Base-by-base conservation (phyloP, 1,139 yeast genomes). In the Spencermartinsiella ligniputridi region DNA sequence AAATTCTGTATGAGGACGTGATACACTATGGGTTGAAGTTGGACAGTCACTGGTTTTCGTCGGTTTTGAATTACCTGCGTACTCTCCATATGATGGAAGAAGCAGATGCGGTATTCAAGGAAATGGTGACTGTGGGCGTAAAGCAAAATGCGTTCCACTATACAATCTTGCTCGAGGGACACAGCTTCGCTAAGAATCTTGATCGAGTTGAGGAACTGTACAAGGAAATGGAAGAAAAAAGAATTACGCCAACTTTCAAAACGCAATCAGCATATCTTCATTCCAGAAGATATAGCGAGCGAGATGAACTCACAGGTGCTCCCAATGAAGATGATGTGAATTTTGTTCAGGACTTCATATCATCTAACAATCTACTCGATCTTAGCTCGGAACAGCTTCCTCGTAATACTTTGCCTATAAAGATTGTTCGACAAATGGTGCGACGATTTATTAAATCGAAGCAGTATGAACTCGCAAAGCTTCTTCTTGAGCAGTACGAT, bases 41-140 rank as follows among this genome's bases (percentile, higher is more conserved):
- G 2, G 66, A 62, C 40, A 46, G 45, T 2, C 48, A 49, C 22
- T 65, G 61, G 57, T 55, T 52, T 33, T 46, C 57, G 1, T 50
- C 55, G 8, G 24, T 57, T 44, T 52, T 65, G 36, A 40, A 47
- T 25, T 58, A 50, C 36, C 48, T 55, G 13, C 39, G 52, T 11
- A 47, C 48, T 12, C 32, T 35, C 2, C 46, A 47, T 6, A 39
- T 54, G 13, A 25, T 51, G 16, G 42, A 36, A 3, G 16, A 42
- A 25, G 63, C 61, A 2, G 54, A 52, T 36, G 35, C 25, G 12
- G 39, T 51, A 1, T 46, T 64, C 30, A 36, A 43, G 1, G 53
- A 52, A 16, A 52, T 60, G 51, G 41, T 39, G 13, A 32, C 29
- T 3, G 21, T 35, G 2, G 47, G 51, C 2, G 35, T 53, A 2